Base-by-base conservation (phyloP, 306 rosid species). In the Corylus heterophylla region DNA sequence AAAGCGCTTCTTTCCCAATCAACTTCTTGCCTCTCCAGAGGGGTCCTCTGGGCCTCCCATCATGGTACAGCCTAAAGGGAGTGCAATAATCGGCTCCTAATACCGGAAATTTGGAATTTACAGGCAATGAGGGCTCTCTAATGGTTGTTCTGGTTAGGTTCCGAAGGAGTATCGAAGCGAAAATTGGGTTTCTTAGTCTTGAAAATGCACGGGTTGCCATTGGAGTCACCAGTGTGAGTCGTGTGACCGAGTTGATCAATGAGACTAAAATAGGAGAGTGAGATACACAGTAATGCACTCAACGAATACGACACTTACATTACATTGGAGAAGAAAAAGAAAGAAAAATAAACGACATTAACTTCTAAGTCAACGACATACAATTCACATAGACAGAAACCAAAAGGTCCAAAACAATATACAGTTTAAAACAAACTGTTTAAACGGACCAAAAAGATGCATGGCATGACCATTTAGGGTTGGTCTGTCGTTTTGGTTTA, bases 31-130 rank as follows among this genome's bases (percentile, higher is more conserved):
- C 97, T 67, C 92, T 91, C 99, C 98, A 95, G 77, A 95, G 99
- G 20, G 99, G 97, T 0, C 99, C 99, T 78, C 99, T 88, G 18
- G 98, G 98, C 78, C 99, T 86, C 77, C 99, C 98, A 48, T 95
- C 99, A 49, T 91, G 99, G 87, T 89, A 95, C 35, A 79, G 87
- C 81, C 90, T 82, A n/a, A 86, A 76, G 78, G 82, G 71, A 66
- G 74, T 79, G 68, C 47, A 69, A 5, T 74, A 80, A 47, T 73
- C 71, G 68, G 69, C 25, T 77, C 76, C 85, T 10, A 74, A 48
- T 16, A 22, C 71, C 18, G 83, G 56, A 82, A 77, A 27, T 35
- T 25, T 39, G 37, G 56, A 5, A 52, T 61, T 81, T 37, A 5
- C 16, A 76, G 83, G 79, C 29, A 82, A 71, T 25, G 71, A 17